Conservation (phyloP, 345 rosid genomes). For the Lepidium aucheri region DNA sequence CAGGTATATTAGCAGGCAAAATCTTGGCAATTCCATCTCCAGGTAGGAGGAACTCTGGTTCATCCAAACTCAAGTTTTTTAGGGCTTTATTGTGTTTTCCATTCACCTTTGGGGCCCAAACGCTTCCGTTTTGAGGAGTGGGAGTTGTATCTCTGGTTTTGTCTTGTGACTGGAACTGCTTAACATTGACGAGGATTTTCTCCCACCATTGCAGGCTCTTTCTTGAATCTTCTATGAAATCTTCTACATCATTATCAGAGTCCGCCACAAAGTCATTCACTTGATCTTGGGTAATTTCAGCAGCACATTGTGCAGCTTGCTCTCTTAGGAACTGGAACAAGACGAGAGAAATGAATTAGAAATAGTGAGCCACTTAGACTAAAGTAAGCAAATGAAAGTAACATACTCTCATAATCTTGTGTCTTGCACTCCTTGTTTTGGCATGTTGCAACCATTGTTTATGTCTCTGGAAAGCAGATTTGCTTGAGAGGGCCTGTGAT, state of each 20-base stretch:
- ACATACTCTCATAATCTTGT: conserved; percentile 83
- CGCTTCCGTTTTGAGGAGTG: conserved; percentile 31
- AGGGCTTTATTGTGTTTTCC: conserved; percentile 74
- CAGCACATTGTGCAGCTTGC: conserved; percentile 82
- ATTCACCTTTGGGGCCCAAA: conserved; percentile 66
- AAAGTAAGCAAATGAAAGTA: background rate
- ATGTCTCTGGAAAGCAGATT: conserved; percentile 84
- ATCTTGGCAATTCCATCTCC: conserved; percentile 62
- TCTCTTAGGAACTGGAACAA: conserved; percentile 72
- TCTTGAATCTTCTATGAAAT: conserved; percentile 35
- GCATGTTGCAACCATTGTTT: conserved; percentile 91
- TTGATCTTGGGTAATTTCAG: conserved; percentile 66
- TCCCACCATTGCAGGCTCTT: conserved; percentile 55
- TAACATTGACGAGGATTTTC: conserved; percentile 48
- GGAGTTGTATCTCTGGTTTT: conserved; percentile 31
- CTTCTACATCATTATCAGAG: conserved; percentile 66
- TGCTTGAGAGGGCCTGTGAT: conserved; percentile 81
- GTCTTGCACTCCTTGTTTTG: conserved; percentile 90
- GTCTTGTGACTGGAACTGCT: conserved; percentile 36
- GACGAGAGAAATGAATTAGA: conserved; percentile 12
- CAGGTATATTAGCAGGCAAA: conserved; percentile 57
- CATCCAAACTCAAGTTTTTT: conserved; percentile 37
- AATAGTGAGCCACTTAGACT: background rate
- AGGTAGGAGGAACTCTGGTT: conserved; percentile 36
- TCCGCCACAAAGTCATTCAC: conserved; percentile 66